Base-by-base conservation (phyloP, 2,329 filamentous ascomycete species). In the Pseudogymnoascus pannorum region DNA sequence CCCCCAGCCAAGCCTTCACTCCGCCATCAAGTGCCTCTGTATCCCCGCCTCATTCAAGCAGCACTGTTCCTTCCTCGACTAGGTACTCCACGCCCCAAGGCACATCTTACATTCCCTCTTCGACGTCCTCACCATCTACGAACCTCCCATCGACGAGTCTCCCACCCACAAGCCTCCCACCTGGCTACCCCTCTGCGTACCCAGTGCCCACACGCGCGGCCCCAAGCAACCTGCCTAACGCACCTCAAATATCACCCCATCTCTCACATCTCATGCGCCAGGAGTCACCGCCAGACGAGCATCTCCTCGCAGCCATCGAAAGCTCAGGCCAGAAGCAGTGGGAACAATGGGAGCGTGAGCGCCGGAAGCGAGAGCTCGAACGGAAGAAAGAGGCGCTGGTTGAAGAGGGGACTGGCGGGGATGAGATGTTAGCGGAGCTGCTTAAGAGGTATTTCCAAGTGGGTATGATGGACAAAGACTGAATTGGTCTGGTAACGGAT, bases 311-410 rank as follows among this genome's bases (percentile, higher is more conserved):
- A 1, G 57, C 57, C 3, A 38, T 58, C 3, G 57, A 58, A 14
- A 26, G 31, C 16, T 38, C 57, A 1, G 18, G 24, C 14, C 57
- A 40, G 36, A 58, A 58, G 14, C 57, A 58, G 33, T 40, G 57
- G 31, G 33, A 58, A 2, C 33, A 36, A 5, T 58, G 57, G 57
- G 57, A 58, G 24, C 31, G 57, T 4, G 57, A 58, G 33, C 33
- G 36, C 14, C 14, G 33, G 18, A 36, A 40, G 33, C 31, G 57
- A 18, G 57, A 58, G 33, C 31, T 58, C 9, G 57, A 40, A 29
- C 31, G 57, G 8, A 58, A 58, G 33, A 58, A 58, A 38, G 57
- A 58, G 57, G 57, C 31, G 18, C 57, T 58, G 29, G 36, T 58
- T 58, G 36, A 36, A 1, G 33, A 58, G 33, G 57, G 33, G 12